Evolutionary conservation across 2,329 filamentous ascomycete genomes (phyloP).

Genomic region (Didymella keratinophila): DNA sequence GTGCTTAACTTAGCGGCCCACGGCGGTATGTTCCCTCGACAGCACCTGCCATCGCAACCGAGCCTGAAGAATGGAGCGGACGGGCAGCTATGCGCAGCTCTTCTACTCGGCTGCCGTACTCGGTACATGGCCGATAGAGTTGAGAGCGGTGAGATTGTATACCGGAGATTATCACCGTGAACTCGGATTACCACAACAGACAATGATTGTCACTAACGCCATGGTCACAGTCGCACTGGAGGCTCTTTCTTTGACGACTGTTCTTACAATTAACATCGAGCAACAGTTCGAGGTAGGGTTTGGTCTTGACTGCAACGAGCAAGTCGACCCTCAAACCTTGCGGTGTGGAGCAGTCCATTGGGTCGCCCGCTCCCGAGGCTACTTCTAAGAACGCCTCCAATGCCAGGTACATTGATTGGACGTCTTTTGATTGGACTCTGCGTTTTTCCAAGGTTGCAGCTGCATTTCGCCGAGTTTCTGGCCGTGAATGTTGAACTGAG

Average conservation of each 20-base stretch:
- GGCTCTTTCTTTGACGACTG: constrained; percentile 2
- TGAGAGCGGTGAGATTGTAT: constrained; percentile 11
- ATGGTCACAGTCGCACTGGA: neutral
- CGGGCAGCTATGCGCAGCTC: constrained; percentile 9
- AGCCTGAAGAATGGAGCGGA: constrained; percentile 13
- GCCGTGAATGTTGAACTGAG: constrained; percentile 5
- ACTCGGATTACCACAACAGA: constrained; percentile 8
- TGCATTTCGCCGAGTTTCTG: constrained; percentile 15
- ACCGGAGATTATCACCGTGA: constrained; percentile 7
- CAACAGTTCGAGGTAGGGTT: constrained; percentile 20
- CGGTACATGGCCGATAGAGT: constrained; percentile 7
- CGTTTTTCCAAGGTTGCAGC: constrained; percentile 3
- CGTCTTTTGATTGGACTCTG: constrained; percentile 6
- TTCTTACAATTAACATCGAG: constrained; percentile 18
- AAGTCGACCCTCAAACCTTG: constrained; percentile 23
- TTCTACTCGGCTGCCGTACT: constrained; percentile 1
- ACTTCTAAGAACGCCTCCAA: constrained; percentile 17
- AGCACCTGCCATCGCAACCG: constrained; percentile 12
- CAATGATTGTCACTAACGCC: constrained; percentile 1
- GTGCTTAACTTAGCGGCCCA: constrained; percentile 10
- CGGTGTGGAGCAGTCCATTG: constrained; percentile 13
- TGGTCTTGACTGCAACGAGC: constrained; percentile 24
- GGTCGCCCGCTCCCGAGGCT: constrained; percentile 20
- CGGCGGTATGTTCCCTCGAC: constrained; percentile 6
- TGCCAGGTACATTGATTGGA: constrained; percentile 16